Percentiles rank a stretch among this genome's conserved stretches.
These are phyloP conservation scores for Cryptococcus sp. DNA, from an alignment of 1,284 basidiomycete species.

Conservation along the genomic window DNA sequence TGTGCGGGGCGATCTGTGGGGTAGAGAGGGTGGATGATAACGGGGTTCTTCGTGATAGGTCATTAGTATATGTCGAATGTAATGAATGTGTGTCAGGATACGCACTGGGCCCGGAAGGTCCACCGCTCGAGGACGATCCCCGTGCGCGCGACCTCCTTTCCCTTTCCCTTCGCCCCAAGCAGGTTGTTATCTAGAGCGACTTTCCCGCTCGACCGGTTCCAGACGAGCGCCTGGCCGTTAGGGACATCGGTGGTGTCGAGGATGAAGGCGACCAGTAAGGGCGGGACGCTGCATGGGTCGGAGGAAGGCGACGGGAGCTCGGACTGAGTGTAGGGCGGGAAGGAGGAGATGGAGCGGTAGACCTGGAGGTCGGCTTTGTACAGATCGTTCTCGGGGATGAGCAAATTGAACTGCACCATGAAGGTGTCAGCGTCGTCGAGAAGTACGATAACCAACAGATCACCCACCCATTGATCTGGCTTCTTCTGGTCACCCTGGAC, in stretches of 20 bases:
- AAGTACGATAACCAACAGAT: not conserved
- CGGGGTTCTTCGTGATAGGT: conserved; percentile 3
- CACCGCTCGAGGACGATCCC: conserved; percentile 49
- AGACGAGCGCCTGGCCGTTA: conserved; percentile 39
- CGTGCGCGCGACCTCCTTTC: conserved; percentile 25
- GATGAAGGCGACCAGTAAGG: conserved; percentile 47
- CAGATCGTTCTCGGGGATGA: conserved; percentile 43
- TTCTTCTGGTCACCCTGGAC: conserved; percentile 30
- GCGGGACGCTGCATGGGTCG: conserved; percentile 34
- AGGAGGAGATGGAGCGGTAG: conserved; percentile 39
- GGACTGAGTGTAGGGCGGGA: conserved; percentile 12
- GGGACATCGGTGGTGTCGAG: conserved; percentile 47
- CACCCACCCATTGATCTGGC: conserved; percentile 46
- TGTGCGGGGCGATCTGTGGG: conserved; percentile 37
- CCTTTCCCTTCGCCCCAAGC: conserved; percentile 21
- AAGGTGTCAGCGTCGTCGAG: not conserved
- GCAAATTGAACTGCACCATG: conserved; percentile 43
- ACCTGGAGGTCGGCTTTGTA: conserved; percentile 43
- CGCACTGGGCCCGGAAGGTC: conserved; percentile 43
- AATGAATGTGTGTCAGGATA: conserved; percentile 1
- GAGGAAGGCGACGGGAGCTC: conserved; percentile 11
- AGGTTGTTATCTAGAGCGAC: conserved; percentile 28
- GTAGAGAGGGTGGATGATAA: conserved; percentile 9
- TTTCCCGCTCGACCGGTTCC: conserved; percentile 32
- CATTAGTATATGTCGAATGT: not conserved